phyloP scores from a whole-genome alignment of 345 rosid species.

The Moringa oleifera region DNA sequence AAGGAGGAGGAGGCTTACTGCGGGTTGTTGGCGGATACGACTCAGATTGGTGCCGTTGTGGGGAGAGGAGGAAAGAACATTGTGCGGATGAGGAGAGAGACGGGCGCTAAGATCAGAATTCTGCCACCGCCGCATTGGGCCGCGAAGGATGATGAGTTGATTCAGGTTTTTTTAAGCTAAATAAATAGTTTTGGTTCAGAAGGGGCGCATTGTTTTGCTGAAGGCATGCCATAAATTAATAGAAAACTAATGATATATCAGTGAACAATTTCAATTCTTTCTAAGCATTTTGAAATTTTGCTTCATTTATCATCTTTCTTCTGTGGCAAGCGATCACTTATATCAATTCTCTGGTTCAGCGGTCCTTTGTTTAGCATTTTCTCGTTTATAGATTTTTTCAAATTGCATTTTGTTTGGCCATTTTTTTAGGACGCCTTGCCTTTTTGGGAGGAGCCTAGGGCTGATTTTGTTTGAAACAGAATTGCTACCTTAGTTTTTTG shows the following conservation, averaged over 20 bases:
- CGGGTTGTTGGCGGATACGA: conserved; percentile 46
- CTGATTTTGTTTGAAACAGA: too few relatives aligned
- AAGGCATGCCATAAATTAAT: background rate
- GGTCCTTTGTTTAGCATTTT: background rate
- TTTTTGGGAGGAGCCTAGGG: too few relatives aligned
- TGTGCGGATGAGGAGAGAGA: conserved; percentile 36
- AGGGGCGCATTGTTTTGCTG: background rate
- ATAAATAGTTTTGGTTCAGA: background rate
- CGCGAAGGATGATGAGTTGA: conserved; percentile 35
- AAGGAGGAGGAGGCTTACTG: conserved; percentile 40
- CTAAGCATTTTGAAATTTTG: background rate
- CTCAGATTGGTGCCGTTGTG: conserved; percentile 47
- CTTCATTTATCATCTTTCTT: background rate
- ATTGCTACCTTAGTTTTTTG: too few relatives aligned
- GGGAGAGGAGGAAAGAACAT: conserved; percentile 46
- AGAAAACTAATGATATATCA: background rate
- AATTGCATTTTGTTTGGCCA: background rate
- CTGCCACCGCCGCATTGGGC: conserved; percentile 56
- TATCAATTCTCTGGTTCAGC: too few relatives aligned
- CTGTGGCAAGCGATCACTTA: background rate
- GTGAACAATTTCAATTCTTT: too few relatives aligned
- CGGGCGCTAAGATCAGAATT: conserved; percentile 50
- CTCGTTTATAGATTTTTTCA: background rate
- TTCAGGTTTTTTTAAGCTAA: conserved; percentile 47
- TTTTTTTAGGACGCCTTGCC: background rate